These are phyloP conservation scores for Microstroma glucosiphilum DNA, from an alignment of 1,284 basidiomycete genomes.

Conservation along the genomic window DNA sequence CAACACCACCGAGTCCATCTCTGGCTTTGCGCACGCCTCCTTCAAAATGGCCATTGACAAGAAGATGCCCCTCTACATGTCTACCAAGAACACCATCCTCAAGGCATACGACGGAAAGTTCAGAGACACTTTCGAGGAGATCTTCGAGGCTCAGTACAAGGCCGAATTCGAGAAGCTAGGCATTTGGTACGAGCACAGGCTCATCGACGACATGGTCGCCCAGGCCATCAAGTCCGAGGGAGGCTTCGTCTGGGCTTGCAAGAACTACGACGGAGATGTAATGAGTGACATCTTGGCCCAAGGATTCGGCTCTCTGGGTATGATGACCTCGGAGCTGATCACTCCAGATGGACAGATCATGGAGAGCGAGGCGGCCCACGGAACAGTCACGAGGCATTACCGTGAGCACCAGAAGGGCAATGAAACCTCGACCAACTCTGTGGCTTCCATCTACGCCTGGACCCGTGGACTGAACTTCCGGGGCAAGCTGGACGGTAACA, in stretches of 20 bases:
- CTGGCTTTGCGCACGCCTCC: slow-evolving; percentile 88
- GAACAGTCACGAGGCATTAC: slow-evolving; percentile 73
- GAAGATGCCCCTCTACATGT: slow-evolving; percentile 69
- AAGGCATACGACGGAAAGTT: slow-evolving; percentile 73
- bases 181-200: slow-evolving; percentile 94
- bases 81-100: slow-evolving; percentile 51
- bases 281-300: slow-evolving; percentile 56
- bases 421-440: slow-evolving; percentile 88
- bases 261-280: slow-evolving; percentile 43
- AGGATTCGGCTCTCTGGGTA: slow-evolving; percentile 79
- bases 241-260: slow-evolving; percentile 85
- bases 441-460: slow-evolving; percentile 98
- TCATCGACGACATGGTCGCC: slow-evolving; percentile 66
- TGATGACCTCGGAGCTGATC: slow-evolving; percentile 97
- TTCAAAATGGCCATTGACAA: slow-evolving; percentile 98
- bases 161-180: slow-evolving; percentile 69
- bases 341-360: slow-evolving; percentile 89
- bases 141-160: slow-evolving; percentile 80
- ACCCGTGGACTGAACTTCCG: slow-evolving; percentile 82
- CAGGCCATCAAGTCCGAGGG: slow-evolving; percentile 93
- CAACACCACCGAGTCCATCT: slow-evolving; percentile 63
- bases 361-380: slow-evolving; percentile 64
- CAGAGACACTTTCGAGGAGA: slow-evolving; percentile 96
- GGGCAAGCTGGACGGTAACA: slow-evolving; percentile 83
- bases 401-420: slow-evolving; percentile 87